Evolutionary conservation across 192 early-diverging fungal species (phyloP), one percentile per base, ranked within the genome.

Genomic region (Dissophora ornata): DNA sequence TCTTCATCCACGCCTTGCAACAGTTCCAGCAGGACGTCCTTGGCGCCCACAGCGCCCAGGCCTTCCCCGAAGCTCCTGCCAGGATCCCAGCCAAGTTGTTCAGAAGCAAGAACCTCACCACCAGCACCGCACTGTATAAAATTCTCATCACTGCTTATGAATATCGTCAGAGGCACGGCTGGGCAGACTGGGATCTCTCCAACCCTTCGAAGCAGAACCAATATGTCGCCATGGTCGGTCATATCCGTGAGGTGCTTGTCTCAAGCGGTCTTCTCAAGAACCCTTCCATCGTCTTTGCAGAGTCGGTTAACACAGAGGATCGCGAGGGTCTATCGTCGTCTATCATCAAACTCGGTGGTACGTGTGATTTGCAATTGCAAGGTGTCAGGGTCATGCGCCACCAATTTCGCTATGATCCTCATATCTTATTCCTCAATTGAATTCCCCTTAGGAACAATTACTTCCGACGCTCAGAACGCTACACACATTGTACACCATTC

Each of bases 1-100:
- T 62, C 7, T 75, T 86, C 25, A 59, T 79, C 16, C 74, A 81
- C 29, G 64, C 73, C 19, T 42, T 88, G 48, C 83, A 85, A 34
- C 80, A 86, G 46, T 85, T 86, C 52, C 87, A 88, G 67, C 79
- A 88, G 50, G 80, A 85, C 15, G 63, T 51, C 50, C 63, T 88
- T 11, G 87, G 85, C 3, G 34, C 71, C 29, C 21, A 52, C 13
- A 62, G 25, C 26, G 13, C 58, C 15, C 58, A 46, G 5, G 21
- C 50, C 12, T 50, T 53, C 18, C n/a, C n/a, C n/a, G n/a, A n/a
- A n/a, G 60, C 54, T 11, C 67, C 81, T 1, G 42, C 69, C 10
- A 79, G 81, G 32, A 80, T 88, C 25, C 87, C 87, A 16, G 65
- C 78, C 8, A 83, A 82, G 48, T 18, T 86, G 10, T 85, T 88